A percentile compares a stretch with the other conserved stretches of the same genome.
Conservation (phyloP, 2,329 filamentous ascomycete genomes). For the Penicillium fuscoglaucum region DNA sequence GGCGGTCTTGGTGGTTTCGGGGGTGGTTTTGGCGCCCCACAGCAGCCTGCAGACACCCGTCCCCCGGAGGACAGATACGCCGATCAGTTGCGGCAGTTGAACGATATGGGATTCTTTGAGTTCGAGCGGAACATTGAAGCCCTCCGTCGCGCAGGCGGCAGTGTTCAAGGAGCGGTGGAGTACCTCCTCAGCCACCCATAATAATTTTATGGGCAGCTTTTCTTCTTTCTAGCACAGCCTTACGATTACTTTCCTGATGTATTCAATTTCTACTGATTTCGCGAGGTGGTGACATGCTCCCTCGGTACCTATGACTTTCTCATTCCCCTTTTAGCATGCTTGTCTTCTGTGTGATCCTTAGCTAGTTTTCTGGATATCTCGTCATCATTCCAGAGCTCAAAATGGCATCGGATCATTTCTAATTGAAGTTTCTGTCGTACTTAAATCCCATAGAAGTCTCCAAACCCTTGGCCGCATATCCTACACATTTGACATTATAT, state of each 20-base stretch:
- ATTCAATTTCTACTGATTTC: slow-evolving; percentile 11
- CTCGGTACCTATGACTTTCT: slow-evolving; percentile 9
- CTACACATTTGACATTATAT: neutral
- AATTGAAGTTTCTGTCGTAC: neutral
- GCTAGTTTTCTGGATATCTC: slow-evolving; percentile 4
- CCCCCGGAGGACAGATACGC: slow-evolving; percentile 94
- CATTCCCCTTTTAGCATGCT: slow-evolving; percentile 11
- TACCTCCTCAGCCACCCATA: slow-evolving; percentile 41
- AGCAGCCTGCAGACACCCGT: slow-evolving; percentile 72
- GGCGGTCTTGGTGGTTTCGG: slow-evolving; percentile 39
- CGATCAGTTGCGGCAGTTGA: slow-evolving; percentile 84
- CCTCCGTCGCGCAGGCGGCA: slow-evolving; percentile 83
- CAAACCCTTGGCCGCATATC: neutral
- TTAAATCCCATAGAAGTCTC: neutral
- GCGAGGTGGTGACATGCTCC: slow-evolving; percentile 4
- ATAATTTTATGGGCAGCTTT: slow-evolving; percentile 9
- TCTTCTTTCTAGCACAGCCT: slow-evolving; percentile 11
- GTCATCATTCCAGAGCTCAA: neutral
- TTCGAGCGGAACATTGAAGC: slow-evolving; percentile 92
- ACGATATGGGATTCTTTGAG: slow-evolving; percentile 98
- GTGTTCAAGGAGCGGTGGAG: slow-evolving; percentile 74
- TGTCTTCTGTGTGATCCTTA: neutral
- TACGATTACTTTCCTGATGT: slow-evolving; percentile 4
- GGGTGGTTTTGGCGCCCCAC: slow-evolving; percentile 46
- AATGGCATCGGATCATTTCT: neutral